Base-by-base conservation (phyloP, 2,329 filamentous ascomycete genomes). In the Pyricularia sp. region DNA sequence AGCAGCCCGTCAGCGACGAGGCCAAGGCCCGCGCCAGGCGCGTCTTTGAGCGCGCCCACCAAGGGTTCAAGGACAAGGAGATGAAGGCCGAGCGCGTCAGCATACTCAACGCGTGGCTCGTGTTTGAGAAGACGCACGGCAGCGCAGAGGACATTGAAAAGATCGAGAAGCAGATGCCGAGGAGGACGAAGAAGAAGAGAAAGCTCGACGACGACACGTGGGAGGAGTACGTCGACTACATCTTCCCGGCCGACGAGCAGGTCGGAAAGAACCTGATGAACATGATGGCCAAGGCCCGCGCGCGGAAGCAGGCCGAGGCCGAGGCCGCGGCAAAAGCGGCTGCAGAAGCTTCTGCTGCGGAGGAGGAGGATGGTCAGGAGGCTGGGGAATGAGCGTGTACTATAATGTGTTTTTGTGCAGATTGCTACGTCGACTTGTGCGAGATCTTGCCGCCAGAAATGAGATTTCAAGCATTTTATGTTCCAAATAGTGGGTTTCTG, bases 201-300 rank as follows among this genome's bases (percentile, higher is more conserved):
- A 93, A 89, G 85, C 80, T 97, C 78, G 94, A 97, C 77, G 94
- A 97, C 79, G 94, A 95, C 78, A 90, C 88, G 55, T 97, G 93
- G 82, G 93, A 99, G 84, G 95, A 99, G 81, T 98, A 97, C 79
- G 88, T 95, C 81, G 95, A 98, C 78, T 98, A 97, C 75, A 88
- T 99, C 42, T 99, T 99, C 87, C 95, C 95, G 0, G 93, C 92
- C 4, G 95, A 98, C 81, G 94, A 97, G 78, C 88, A 92, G 81
- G 90, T 92, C 77, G 90, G 91, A 69, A 91, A 91, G 73, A 94
- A 92, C 75, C 82, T 97, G 78, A 92, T 92, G 67, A 92, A 91
- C 77, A 83, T 98, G 78, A 82, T 97, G 81, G 90, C 92, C 71
- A 90, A 90, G 86, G 94, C 94, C 69, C 90, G 93, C 78, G 88